Evolutionary conservation across 148 eudicot species (phyloP).

Genomic region (Nyssa sinensis): DNA sequence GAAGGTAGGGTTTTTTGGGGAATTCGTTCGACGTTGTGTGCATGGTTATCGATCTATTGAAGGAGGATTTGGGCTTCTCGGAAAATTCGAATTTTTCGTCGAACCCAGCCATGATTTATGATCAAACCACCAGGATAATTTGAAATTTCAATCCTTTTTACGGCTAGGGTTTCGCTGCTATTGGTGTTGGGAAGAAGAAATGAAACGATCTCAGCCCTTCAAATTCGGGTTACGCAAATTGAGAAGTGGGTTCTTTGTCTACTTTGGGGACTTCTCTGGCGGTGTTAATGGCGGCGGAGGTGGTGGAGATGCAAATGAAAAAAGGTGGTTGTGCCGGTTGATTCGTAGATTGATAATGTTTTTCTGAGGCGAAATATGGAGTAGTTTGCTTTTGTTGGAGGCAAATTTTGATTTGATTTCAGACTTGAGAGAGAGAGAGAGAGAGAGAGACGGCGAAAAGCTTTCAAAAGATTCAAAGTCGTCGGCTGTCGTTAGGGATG

Average conservation of each 20-base stretch:
- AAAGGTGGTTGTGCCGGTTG: not conserved
- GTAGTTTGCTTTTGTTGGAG: conserved; percentile 11
- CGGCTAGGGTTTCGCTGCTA: not conserved
- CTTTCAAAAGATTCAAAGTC: too few relatives aligned
- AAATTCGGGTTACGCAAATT: too few relatives aligned
- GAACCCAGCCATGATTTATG: conserved; percentile 5
- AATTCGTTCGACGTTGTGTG: conserved; percentile 30
- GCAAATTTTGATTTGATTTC: not conserved
- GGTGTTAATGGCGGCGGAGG: not conserved
- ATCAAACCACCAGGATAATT: not conserved
- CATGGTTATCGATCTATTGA: conserved; percentile 58
- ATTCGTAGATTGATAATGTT: not conserved
- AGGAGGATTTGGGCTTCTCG: conserved; percentile 17
- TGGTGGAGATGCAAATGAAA: not conserved
- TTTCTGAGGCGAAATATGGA: too few relatives aligned
- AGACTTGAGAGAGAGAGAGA: conserved; percentile 1
- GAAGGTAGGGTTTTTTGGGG: conserved; percentile 32
- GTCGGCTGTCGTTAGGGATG: too few relatives aligned
- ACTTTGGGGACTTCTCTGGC: too few relatives aligned
- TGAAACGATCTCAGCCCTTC: not conserved
- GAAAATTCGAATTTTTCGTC: conserved; percentile 18
- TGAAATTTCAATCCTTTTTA: not conserved
- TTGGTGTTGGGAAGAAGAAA: not conserved
- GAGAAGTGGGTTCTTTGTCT: too few relatives aligned
- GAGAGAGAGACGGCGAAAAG: not conserved